Base-by-base conservation (phyloP, 768 basidiomycete genomes). In the Lactifluus hygrophoroides region DNA sequence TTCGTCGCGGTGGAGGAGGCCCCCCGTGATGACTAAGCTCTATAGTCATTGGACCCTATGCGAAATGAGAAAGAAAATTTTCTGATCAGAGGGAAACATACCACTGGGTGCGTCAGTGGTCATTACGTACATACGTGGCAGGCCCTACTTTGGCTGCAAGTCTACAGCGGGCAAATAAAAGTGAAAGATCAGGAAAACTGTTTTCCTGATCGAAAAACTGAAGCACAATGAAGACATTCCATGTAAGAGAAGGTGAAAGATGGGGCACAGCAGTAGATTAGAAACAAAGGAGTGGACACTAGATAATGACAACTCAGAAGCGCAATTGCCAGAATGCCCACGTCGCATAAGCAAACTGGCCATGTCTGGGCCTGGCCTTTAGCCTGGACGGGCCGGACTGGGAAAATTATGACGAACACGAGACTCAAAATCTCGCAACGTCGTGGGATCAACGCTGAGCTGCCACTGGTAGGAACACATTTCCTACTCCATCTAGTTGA, bases 401-500 rank as follows among this genome's bases (percentile, higher is more conserved):
- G 72, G 70, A 60, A 88, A 90, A 55, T 90, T 88, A 9, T 74
- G 74, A 34, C 75, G 75, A 0, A 88, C 80, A 66, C 79, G 79
- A 0, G 67, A 66, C 65, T 88, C 84, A 66, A 90, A 90, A 38
- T 79, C 81, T 3, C 66, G 62, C 0, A 90, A 72, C 0, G 83
- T 82, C 0, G 74, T 67, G 0, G 83, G 80, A 51, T 89, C 87
- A 51, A 90, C 85, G 44, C 83, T 88, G 7, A 90, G 75, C 67
- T 90, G 86, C 94, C 93, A 97, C 69, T 95, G 75, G 67, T 97
- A 98, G 16, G 82, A 79, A 62, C 85, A 92, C 86, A 96, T 93
- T 72, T 94, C 92, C 23, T 91, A 76, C 75, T 94, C 93, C 92
- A 94, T 94, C 77, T 94, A 92, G 71, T 96, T 96, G 67, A 96